phyloP scores from a whole-genome alignment of 176 grass and related monocot genomes.

The Ensete glaucum region DNA sequence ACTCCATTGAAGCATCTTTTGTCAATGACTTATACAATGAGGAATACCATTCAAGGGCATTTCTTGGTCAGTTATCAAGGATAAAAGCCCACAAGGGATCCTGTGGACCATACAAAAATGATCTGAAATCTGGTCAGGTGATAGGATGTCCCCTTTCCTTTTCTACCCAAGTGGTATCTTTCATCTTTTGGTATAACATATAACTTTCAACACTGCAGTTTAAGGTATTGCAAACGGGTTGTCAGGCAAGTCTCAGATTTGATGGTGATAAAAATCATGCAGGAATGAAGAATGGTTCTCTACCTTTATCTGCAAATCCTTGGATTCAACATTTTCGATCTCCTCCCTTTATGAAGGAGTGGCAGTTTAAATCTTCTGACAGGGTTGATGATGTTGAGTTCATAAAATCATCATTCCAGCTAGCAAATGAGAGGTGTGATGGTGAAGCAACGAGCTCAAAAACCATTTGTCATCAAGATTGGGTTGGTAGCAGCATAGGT shows the following conservation, averaged over 20 bases:
- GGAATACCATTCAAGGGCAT: slow-evolving; percentile 33
- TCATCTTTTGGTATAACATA: too few species aligned
- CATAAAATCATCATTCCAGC: slow-evolving; percentile 15
- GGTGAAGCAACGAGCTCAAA: slow-evolving; percentile 28
- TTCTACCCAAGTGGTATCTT: too few species aligned
- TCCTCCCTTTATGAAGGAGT: slow-evolving; percentile 9
- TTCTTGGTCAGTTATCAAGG: slow-evolving; percentile 26
- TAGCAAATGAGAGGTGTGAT: slow-evolving; percentile 18
- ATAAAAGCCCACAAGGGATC: slow-evolving; percentile 2
- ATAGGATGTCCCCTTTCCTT: neutral
- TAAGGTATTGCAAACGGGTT: slow-evolving; percentile 48
- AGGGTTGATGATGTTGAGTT: slow-evolving; percentile 30
- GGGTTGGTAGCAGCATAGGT: slow-evolving; percentile 38
- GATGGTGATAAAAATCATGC: slow-evolving; percentile 21
- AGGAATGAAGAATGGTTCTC: slow-evolving; percentile 9
- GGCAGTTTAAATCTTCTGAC: neutral
- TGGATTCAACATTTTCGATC: slow-evolving; percentile 57
- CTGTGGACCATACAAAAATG: slow-evolving; percentile 24
- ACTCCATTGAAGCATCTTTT: slow-evolving; percentile 70
- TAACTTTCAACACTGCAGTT: slow-evolving; percentile 22
- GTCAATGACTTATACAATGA: slow-evolving; percentile 33
- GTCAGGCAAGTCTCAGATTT: slow-evolving; percentile 40
- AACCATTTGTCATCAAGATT: slow-evolving; percentile 18
- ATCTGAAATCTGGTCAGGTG: slow-evolving; percentile 16
- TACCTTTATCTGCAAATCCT: slow-evolving; percentile 33